phyloP scores from a whole-genome alignment of 1,139 yeast species.

The Scheffersomyces quercinus region DNA sequence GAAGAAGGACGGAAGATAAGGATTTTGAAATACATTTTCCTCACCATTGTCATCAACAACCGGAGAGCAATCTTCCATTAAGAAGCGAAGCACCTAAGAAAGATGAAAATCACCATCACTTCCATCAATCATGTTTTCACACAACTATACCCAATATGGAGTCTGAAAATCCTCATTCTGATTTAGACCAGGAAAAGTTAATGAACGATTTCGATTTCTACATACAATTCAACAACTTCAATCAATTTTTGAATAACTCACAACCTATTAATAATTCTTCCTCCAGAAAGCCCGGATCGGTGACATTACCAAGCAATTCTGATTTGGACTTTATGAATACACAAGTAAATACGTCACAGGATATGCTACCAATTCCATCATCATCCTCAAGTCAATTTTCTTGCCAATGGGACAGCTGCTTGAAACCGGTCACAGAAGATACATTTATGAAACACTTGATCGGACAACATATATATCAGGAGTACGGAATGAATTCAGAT shows the following conservation, averaged over 20 bases:
- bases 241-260: conserved; percentile 16
- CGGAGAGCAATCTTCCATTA: conserved; percentile 1
- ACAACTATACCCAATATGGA: conserved; percentile 37
- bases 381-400: conserved; percentile 12
- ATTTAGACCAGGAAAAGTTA: conserved; percentile 9
- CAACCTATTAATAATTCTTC: background rate
- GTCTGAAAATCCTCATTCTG: conserved; percentile 4
- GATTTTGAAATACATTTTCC: conserved; percentile 35
- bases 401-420: conserved; percentile 64
- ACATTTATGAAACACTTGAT: conserved; percentile 58
- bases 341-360: background rate
- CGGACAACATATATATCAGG: conserved; percentile 52
- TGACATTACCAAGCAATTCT: too few relatives aligned
- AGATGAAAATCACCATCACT: conserved; percentile 17
- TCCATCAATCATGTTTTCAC: conserved; percentile 51
- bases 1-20: conserved; percentile 12
- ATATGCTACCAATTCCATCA: background rate
- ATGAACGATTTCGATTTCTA: conserved; percentile 45
- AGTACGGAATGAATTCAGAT: conserved; percentile 12
- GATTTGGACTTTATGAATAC: background rate
- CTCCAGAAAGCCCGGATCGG: background rate
- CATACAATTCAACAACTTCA: conserved; percentile 42
- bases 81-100: conserved; percentile 2
- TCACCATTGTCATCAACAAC: conserved; percentile 36
- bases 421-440: conserved; percentile 38